These are phyloP conservation scores for Ogataea pini DNA, from an alignment of 805 yeast species.

Conservation along the genomic window DNA sequence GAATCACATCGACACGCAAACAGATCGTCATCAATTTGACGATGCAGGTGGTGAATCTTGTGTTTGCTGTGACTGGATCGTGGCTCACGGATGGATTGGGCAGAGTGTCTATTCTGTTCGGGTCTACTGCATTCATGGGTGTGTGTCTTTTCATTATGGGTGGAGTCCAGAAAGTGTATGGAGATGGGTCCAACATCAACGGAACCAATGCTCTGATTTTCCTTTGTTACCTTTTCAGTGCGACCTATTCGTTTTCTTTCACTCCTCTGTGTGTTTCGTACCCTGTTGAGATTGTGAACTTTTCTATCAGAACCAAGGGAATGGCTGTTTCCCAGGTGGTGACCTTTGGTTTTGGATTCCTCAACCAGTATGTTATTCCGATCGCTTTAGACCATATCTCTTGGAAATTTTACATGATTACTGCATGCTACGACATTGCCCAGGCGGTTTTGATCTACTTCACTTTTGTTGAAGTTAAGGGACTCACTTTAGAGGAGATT, in stretches of 20 bases:
- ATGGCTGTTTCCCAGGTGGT: conserved; percentile 29
- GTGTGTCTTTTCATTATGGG: conserved; percentile 31
- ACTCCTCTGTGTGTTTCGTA: conserved; percentile 31
- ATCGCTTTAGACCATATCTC: conserved; percentile 30
- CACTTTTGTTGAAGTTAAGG: conserved; percentile 31
- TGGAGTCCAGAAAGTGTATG: conserved; percentile 25
- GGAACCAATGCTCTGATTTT: conserved; percentile 30
- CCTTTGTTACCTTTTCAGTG: conserved; percentile 27
- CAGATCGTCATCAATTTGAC: conserved; percentile 32
- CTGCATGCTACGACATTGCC: conserved; percentile 27
- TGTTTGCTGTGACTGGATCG: conserved; percentile 30
- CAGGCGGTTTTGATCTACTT: conserved; percentile 27
- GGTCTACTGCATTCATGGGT: conserved; percentile 29
- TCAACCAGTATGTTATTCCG: conserved; percentile 33
- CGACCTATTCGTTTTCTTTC: conserved; percentile 28
- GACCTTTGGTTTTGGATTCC: conserved; percentile 27
- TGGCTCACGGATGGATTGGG: conserved; percentile 30
- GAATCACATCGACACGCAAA: conserved; percentile 25
- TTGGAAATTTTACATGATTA: conserved; percentile 29
- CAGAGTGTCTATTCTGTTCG: conserved; percentile 24
- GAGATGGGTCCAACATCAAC: conserved; percentile 22
- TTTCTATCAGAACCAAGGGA: conserved; percentile 30
- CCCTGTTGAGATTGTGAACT: conserved; percentile 30
- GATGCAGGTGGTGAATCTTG: conserved; percentile 24
- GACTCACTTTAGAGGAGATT: conserved; percentile 32